phyloP scores from a whole-genome alignment of 768 basidiomycete genomes.

The Panus rudis region DNA sequence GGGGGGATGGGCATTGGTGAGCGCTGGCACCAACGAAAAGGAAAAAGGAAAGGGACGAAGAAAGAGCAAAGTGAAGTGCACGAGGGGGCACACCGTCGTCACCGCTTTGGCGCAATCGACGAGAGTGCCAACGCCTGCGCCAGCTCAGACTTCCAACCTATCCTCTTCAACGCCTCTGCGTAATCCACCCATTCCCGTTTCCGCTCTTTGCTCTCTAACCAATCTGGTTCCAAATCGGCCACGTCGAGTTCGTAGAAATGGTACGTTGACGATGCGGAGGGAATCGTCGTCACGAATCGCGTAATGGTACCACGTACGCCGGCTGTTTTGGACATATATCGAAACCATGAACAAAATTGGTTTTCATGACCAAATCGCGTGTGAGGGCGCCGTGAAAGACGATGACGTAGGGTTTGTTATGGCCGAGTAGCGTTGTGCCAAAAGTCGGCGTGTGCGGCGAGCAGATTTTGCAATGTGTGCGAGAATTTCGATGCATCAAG shows the following conservation, averaged over 20 bases:
- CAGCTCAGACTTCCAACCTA: conserved; percentile 84
- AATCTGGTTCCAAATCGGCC: conserved; percentile 63
- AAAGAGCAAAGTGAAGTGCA: neutral
- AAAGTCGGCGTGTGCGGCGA: too few relatives aligned
- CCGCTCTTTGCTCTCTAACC: conserved; percentile 77
- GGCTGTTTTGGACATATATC: too few relatives aligned
- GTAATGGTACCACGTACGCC: conserved; percentile 85
- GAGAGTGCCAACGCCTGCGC: conserved; percentile 68
- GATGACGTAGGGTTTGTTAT: conserved; percentile 16
- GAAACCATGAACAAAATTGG: too few relatives aligned
- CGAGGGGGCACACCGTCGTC: conserved; percentile 3
- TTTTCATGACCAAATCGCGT: too few relatives aligned
- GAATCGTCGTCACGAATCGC: conserved; percentile 78
- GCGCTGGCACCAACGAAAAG: neutral
- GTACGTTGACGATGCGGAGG: conserved; percentile 72
- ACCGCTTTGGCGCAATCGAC: conserved; percentile 57
- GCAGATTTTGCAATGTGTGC: too few relatives aligned
- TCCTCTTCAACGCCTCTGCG: conserved; percentile 64
- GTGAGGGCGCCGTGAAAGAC: too few relatives aligned
- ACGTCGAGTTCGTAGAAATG: conserved; percentile 91
- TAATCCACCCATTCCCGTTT: conserved; percentile 86
- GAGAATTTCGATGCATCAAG: too few relatives aligned
- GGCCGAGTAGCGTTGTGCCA: conserved; percentile 21
- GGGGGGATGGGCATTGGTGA: neutral
- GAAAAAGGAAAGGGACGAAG: neutral